These are phyloP conservation scores for Pseudozyma pruni DNA, from an alignment of 1,284 basidiomycete genomes.

Conservation along the genomic window DNA sequence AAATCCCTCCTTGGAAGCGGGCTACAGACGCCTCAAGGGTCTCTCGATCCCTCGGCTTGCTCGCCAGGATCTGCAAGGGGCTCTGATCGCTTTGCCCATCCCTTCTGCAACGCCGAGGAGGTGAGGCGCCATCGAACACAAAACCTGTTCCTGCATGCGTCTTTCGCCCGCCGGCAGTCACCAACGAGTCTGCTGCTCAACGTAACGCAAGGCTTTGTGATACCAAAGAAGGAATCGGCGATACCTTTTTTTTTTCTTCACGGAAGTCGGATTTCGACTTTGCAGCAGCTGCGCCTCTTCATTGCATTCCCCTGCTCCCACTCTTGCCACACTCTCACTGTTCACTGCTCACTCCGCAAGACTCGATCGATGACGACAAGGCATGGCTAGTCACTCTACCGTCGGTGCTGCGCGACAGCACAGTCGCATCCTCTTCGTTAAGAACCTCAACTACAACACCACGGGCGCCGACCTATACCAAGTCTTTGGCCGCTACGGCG, in stretches of 20 bases:
- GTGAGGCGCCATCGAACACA: no score
- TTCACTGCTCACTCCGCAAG: neutral
- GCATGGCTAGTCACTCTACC: constrained; percentile 32
- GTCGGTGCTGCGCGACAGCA: constrained; percentile 48
- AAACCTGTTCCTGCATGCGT: no score
- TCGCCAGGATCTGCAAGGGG: neutral
- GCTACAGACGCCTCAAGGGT: neutral
- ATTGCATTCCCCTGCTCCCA: neutral
- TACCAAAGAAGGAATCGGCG: neutral
- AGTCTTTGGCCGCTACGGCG: constrained; percentile 95
- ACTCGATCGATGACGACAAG: constrained; percentile 13
- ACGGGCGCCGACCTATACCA: constrained; percentile 91
- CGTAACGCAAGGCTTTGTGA: no score
- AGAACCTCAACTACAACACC: constrained; percentile 92
- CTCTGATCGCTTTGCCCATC: no score
- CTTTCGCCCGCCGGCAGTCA: no score
- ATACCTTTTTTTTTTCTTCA: neutral
- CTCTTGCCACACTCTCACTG: neutral
- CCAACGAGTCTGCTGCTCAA: no score
- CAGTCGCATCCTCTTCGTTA: constrained; percentile 65
- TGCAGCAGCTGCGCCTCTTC: constrained; percentile 1
- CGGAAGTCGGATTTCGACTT: neutral
- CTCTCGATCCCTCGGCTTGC: no score
- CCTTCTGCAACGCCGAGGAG: no score
- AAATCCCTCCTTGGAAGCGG: neutral